Conservation (phyloP, 2,329 filamentous ascomycete species). For the Botrytis sinoallii region DNA sequence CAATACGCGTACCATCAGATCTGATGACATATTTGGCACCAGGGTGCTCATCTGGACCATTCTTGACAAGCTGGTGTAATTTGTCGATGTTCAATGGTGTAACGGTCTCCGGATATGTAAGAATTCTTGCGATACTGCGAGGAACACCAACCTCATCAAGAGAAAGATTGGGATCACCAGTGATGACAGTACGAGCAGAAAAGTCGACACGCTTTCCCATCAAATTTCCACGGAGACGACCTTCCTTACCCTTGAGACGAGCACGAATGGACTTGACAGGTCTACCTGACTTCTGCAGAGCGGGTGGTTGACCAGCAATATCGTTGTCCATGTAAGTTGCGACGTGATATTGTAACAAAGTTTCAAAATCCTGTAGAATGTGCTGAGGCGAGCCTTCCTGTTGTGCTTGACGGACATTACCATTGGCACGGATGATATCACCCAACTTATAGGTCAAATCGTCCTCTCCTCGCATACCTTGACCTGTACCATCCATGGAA, state of each 20-base stretch:
- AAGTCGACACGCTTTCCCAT: slow-evolving; percentile 99
- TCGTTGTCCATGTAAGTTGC: slow-evolving; percentile 99
- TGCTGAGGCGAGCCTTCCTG: slow-evolving; percentile 89
- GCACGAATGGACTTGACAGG: slow-evolving; percentile 96
- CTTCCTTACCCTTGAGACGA: slow-evolving; percentile 98
- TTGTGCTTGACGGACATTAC: slow-evolving; percentile 87
- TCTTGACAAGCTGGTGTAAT: slow-evolving; percentile 82
- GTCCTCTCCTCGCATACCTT: slow-evolving; percentile 92
- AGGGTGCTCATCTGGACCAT: slow-evolving; percentile 91
- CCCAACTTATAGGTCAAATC: slow-evolving; percentile 99
- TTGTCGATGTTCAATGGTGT: slow-evolving; percentile 97
- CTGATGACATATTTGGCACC: slow-evolving; percentile 96
- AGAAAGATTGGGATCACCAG: slow-evolving; percentile 93
- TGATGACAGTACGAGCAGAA: slow-evolving; percentile 98
- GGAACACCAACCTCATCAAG: slow-evolving; percentile 97
- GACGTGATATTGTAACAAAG: slow-evolving; percentile 92
- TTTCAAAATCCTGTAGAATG: slow-evolving; percentile 86
- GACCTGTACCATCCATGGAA: slow-evolving; percentile 90
- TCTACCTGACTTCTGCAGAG: slow-evolving; percentile 93
- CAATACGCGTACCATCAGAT: slow-evolving; percentile 88
- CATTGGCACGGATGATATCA: slow-evolving; percentile 97
- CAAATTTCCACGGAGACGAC: slow-evolving; percentile 93
- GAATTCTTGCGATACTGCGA: slow-evolving; percentile 82
- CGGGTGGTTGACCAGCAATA: slow-evolving; percentile 91
- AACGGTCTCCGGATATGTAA: slow-evolving; percentile 96